Conservation (phyloP, 768 basidiomycete genomes). For the Lactarius vividus region DNA sequence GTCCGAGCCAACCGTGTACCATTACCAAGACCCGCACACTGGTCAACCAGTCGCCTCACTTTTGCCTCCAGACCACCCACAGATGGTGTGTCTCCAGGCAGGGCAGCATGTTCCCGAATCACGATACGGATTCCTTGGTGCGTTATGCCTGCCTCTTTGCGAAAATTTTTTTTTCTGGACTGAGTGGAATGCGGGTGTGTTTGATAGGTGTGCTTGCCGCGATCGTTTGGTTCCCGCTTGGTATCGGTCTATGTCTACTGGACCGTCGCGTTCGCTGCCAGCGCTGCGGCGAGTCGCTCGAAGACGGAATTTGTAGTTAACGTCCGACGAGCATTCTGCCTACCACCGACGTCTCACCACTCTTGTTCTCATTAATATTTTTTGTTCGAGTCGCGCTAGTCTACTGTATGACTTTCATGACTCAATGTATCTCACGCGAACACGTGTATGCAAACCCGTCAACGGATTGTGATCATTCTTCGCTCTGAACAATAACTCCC, state of each 20-base stretch:
- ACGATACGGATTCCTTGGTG: conserved; percentile 69
- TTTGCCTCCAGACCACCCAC: conserved; percentile 73
- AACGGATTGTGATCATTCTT: background rate
- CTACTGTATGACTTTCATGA: background rate
- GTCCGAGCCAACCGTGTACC: conserved; percentile 28
- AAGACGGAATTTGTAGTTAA: conserved; percentile 34
- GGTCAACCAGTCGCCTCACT: conserved; percentile 48
- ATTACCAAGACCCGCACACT: conserved; percentile 35
- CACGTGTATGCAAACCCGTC: background rate
- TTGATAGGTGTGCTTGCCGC: conserved; percentile 71
- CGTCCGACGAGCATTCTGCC: background rate
- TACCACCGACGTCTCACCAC: background rate
- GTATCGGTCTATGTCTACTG: conserved; percentile 72
- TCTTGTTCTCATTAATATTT: background rate
- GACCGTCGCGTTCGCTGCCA: conserved; percentile 68
- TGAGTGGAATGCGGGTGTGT: background rate
- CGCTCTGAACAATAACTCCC: background rate
- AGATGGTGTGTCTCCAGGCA: conserved; percentile 81
- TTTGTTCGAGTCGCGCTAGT: background rate
- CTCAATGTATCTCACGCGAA: background rate
- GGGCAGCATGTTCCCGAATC: conserved; percentile 65
- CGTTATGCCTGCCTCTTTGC: conserved; percentile 29
- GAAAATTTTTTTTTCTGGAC: background rate
- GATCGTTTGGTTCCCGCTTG: conserved; percentile 83
- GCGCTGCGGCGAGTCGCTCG: conserved; percentile 43